A percentile compares a stretch with the other conserved stretches of the same genome.
Evolutionary conservation across 352 stramenopile genomes (phyloP).

Genomic region (Blastocystis sp.): DNA sequence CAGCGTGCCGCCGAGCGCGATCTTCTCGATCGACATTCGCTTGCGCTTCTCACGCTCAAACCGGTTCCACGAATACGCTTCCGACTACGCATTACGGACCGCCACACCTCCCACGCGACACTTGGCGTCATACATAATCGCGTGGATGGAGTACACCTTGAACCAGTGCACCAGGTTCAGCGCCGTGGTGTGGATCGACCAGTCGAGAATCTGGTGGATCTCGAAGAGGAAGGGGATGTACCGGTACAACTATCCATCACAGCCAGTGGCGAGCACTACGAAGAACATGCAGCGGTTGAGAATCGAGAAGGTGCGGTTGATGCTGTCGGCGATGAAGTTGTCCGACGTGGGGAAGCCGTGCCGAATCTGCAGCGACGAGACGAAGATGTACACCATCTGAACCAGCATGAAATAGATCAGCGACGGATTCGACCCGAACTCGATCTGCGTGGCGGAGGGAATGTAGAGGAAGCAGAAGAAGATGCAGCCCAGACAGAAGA

Average conservation of each 20-base stretch:
- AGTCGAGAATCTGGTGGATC: conserved; percentile 71
- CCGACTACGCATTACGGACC: neutral
- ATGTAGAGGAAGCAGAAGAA: conserved; percentile 15
- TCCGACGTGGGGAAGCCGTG: conserved; percentile 49
- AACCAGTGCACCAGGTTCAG: conserved; percentile 67
- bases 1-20: neutral
- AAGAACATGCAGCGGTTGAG: conserved; percentile 55
- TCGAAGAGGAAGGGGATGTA: conserved; percentile 74
- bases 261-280: neutral
- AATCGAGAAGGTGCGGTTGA: conserved; percentile 43
- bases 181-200: conserved; percentile 29
- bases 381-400: conserved; percentile 33
- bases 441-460: conserved; percentile 7
- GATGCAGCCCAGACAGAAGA: conserved; percentile 7
- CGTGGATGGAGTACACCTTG: conserved; percentile 44
- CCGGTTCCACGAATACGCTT: neutral
- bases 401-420: conserved; percentile 12
- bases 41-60: conserved; percentile 49
- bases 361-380: conserved; percentile 12
- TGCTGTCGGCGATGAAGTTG: conserved; percentile 10
- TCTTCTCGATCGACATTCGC: conserved; percentile 36
- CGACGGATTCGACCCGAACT: conserved; percentile 15
- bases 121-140: conserved; percentile 40
- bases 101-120: conserved; percentile 1
- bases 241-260: conserved; percentile 24